Evolutionary conservation across 441 rosid genomes (phyloP).

Genomic region (Syzygium syzygioides): DNA sequence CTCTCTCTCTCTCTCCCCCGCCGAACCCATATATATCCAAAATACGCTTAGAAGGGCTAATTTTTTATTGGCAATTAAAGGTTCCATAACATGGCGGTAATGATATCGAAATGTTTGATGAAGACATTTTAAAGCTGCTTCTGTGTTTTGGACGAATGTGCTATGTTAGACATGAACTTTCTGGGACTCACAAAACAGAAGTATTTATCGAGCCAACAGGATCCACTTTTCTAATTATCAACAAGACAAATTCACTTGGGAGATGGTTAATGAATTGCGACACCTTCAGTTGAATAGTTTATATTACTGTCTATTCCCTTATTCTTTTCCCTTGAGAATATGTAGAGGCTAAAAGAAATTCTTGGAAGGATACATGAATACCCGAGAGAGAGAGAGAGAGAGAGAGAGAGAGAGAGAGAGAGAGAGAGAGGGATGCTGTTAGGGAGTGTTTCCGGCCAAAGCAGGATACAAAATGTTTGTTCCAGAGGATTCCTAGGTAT

Average conservation of each 20-base stretch:
- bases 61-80: neutral
- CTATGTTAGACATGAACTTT: neutral
- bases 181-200: neutral
- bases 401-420: neutral
- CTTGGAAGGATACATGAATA: neutral
- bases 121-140: neutral
- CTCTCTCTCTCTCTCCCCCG: neutral
- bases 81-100: neutral
- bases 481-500: neutral
- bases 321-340: neutral
- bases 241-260: neutral
- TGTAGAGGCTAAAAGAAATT: neutral
- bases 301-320: too few species aligned
- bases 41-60: neutral
- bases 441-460: neutral
- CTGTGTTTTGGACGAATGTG: neutral
- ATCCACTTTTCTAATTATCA: neutral
- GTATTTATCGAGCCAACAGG: neutral
- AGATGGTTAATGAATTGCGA: neutral
- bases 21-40: neutral
- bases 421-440: neutral
- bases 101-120: neutral
- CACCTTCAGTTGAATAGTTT: too few species aligned
- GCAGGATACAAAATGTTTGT: neutral
- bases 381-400: too few species aligned